Evolutionary conservation across 2,329 filamentous ascomycete species (phyloP), one percentile per base, ranked within the genome.

Genomic region (Fusarium miscanthi): DNA sequence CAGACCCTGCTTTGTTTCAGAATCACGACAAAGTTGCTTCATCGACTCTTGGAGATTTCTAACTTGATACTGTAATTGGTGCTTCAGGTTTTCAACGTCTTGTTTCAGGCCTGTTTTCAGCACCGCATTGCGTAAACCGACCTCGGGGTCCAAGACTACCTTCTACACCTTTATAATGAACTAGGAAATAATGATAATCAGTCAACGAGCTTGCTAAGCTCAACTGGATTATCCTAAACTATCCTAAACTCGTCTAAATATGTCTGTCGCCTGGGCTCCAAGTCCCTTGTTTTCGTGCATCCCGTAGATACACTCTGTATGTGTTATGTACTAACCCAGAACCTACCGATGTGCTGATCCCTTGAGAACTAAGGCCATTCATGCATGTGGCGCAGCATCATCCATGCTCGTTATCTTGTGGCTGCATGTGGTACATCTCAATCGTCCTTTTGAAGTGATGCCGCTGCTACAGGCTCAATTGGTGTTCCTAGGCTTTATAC

Each of bases 1-100:
- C 53, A 51, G 49, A 33, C 58, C 42, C 59, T 70, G 60, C 35
- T 43, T 54, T 46, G 66, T 74, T 74, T 74, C 70, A 72, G 70
- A 57, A 46, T 49, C 51, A 57, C 27, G 54, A 57, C 59, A 63
- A 27, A 56, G 33, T 45, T 64, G 63, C 70, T 63, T 73, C 53
- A 67, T 66, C 37, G 51, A 69, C 43, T 63, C 56, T 56, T 37
- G 37, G 25, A 38, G 58, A 54, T 23, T 30, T 42, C 25, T 31
- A 51, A 41, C 49, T 30, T 40, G 13, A 48, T 19, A 35, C 35
- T 51, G n/a, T 49, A 45, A 66, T 67, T 63, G 45, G 57, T 53
- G 70, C 70, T 59, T 73, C 66, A 67, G 46, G 57, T 40, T 46
- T 27, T 52, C 30, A 40, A 66, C 45, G 25, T 33, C 60, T 59